Percentiles rank a stretch among this genome's conserved stretches.
phyloP scores from a whole-genome alignment of 768 basidiomycete genomes.

The Termitomyces sp. region DNA sequence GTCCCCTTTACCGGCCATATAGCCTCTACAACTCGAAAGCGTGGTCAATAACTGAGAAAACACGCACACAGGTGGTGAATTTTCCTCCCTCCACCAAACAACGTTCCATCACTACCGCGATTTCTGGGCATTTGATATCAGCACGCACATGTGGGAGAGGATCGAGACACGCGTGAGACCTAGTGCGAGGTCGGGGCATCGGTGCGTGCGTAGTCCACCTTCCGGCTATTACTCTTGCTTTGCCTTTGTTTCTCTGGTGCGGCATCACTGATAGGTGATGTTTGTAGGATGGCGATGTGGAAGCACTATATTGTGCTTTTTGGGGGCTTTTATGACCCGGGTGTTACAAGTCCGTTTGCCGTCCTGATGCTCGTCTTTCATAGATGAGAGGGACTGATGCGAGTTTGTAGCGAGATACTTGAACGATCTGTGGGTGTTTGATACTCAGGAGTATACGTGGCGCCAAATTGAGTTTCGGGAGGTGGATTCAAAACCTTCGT shows the following conservation, averaged over 20 bases:
- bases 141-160: constrained; percentile 77
- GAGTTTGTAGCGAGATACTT: constrained; percentile 60
- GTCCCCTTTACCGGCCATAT: no score
- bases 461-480: constrained; percentile 67
- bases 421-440: constrained; percentile 82
- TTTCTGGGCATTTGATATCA: constrained; percentile 83
- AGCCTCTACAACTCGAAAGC: no score
- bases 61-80: constrained; percentile 63
- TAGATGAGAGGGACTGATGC: no score
- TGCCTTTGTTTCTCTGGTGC: not conserved
- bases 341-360: constrained; percentile 57
- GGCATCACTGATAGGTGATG: not conserved
- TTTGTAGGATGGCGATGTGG: constrained; percentile 76
- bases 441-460: constrained; percentile 86
- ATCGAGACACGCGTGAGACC: constrained; percentile 84
- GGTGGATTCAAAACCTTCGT: constrained; percentile 73
- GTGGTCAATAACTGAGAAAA: not conserved
- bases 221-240: not conserved
- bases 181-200: constrained; percentile 76
- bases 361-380: no score
- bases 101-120: constrained; percentile 87
- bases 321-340: constrained; percentile 88
- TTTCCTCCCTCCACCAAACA: constrained; percentile 76
- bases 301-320: constrained; percentile 85
- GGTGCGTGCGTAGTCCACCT: constrained; percentile 33